phyloP scores from a whole-genome alignment of 768 basidiomycete genomes.

The Boletus subcaerulescens region DNA sequence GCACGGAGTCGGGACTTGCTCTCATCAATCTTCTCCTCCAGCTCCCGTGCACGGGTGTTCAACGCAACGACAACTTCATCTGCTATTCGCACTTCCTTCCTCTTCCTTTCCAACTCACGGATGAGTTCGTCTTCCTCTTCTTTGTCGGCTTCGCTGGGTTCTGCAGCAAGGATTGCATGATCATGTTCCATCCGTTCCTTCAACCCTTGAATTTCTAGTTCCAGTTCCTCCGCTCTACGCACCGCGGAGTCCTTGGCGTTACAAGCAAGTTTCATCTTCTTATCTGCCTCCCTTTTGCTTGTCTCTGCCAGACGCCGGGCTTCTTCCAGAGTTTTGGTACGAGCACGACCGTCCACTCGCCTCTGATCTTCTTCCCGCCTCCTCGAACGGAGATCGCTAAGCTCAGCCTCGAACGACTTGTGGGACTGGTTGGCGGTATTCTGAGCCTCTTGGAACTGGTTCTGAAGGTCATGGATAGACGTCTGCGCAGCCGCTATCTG shows the following conservation, averaged over 20 bases:
- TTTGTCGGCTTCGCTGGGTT: slow-evolving; percentile 40
- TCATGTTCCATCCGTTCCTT: slow-evolving; percentile 56
- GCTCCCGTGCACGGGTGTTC: slow-evolving; percentile 62
- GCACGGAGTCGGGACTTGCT: slow-evolving; percentile 57
- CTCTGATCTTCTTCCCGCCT: slow-evolving; percentile 83
- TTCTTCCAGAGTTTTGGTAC: slow-evolving; percentile 86
- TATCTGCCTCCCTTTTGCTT: slow-evolving; percentile 81
- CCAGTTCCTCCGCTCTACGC: slow-evolving; percentile 55
- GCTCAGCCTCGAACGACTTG: slow-evolving; percentile 63
- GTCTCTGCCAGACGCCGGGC: slow-evolving; percentile 79
- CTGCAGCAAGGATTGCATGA: slow-evolving; percentile 47
- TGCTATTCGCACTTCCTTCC: slow-evolving; percentile 50
- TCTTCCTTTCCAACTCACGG: slow-evolving; percentile 51
- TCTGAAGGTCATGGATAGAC: slow-evolving; percentile 64
- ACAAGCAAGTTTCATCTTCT: slow-evolving; percentile 72
- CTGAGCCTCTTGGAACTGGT: slow-evolving; percentile 65
- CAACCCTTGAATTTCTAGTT: slow-evolving; percentile 57
- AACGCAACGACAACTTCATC: slow-evolving; percentile 67
- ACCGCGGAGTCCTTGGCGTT: slow-evolving; percentile 59
- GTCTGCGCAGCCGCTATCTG: slow-evolving; percentile 65
- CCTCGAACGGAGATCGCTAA: slow-evolving; percentile 66
- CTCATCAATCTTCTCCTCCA: slow-evolving; percentile 67
- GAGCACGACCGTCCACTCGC: slow-evolving; percentile 74
- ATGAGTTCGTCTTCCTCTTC: slow-evolving; percentile 44
- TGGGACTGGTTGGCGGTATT: slow-evolving; percentile 55